These are phyloP conservation scores for Candida silvicultrix DNA, from an alignment of 805 yeast genomes.

Conservation along the genomic window DNA sequence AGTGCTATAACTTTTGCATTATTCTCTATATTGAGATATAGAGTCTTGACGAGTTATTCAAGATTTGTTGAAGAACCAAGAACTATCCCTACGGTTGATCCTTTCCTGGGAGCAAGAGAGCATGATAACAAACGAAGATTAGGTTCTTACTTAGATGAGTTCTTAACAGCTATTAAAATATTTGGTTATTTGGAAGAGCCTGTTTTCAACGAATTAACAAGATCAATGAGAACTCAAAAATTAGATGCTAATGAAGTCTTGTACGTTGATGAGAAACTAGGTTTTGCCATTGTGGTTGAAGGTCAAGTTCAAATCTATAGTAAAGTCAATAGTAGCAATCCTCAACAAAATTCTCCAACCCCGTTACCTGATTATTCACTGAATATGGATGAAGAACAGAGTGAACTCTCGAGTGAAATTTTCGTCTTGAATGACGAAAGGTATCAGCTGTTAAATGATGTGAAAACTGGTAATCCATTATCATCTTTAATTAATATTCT, in stretches of 20 bases:
- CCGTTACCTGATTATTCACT: neutral
- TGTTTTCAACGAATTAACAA: slow-evolving; percentile 89
- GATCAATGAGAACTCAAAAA: slow-evolving; percentile 85
- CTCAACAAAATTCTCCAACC: neutral
- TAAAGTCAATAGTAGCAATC: slow-evolving; percentile 30
- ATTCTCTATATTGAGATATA: slow-evolving; percentile 37
- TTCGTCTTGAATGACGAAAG: slow-evolving; percentile 48
- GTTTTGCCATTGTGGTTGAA: slow-evolving; percentile 89
- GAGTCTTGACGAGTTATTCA: slow-evolving; percentile 58
- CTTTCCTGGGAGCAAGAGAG: slow-evolving; percentile 31
- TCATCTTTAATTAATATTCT: slow-evolving; percentile 78
- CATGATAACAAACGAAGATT: slow-evolving; percentile 33
- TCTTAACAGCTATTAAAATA: slow-evolving; percentile 82
- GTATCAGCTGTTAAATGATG: slow-evolving; percentile 73
- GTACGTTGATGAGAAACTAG: slow-evolving; percentile 65
- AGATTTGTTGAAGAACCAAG: slow-evolving; percentile 41
- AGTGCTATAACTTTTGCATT: slow-evolving; percentile 26
- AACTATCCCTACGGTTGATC: slow-evolving; percentile 38
- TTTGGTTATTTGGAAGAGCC: slow-evolving; percentile 89
- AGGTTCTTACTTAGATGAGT: slow-evolving; percentile 78
- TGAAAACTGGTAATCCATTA: slow-evolving; percentile 78
- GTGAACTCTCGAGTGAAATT: slow-evolving; percentile 20
- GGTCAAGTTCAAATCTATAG: slow-evolving; percentile 80
- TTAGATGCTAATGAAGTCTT: slow-evolving; percentile 72
- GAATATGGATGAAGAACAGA: neutral